Evolutionary conservation across 305 asterid species (phyloP).

Genomic region (Fraxinus velutina): DNA sequence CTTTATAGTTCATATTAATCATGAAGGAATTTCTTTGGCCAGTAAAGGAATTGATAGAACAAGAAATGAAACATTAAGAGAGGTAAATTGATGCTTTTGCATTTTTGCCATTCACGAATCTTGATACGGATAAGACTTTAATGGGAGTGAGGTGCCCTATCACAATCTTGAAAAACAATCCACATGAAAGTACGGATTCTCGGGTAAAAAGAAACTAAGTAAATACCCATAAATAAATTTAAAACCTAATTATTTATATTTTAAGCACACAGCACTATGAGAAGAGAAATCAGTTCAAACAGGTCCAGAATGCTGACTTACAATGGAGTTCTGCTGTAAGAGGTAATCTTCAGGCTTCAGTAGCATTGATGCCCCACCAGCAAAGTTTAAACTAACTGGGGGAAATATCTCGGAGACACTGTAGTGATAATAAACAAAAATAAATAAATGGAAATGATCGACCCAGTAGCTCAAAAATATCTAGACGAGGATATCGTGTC

Average conservation of each 20-base stretch:
- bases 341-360: slow-evolving; percentile 48
- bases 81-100: neutral
- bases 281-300: neutral
- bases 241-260: neutral
- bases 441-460: neutral
- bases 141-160: neutral
- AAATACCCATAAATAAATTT: neutral
- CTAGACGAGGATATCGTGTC: neutral
- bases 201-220: neutral
- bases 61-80: neutral
- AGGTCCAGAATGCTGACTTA: slow-evolving; percentile 25
- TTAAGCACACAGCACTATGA: neutral
- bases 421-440: neutral
- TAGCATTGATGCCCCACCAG: slow-evolving; percentile 49
- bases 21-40: neutral
- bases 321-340: slow-evolving; percentile 41
- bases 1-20: neutral
- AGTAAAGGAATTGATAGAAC: neutral
- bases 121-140: neutral
- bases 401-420: slow-evolving; percentile 46
- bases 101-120: neutral
- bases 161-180: neutral
- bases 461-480: neutral
- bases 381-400: slow-evolving; percentile 40
- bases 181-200: neutral